Conservation (phyloP, 805 yeast genomes). For the Candida xyloterini region DNA sequence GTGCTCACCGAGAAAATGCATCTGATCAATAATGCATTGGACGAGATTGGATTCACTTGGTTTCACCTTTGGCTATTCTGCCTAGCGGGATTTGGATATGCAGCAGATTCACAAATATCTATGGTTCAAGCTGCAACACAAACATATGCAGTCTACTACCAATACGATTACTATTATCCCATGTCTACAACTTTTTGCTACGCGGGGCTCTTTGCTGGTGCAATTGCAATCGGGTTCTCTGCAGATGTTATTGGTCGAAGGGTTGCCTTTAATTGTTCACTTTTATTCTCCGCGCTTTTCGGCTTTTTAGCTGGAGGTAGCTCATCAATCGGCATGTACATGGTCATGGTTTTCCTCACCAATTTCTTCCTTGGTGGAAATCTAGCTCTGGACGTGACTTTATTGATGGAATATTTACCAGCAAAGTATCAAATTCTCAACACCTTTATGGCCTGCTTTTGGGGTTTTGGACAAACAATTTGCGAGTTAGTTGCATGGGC, state of each 20-base stretch:
- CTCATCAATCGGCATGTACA: conserved; percentile 42
- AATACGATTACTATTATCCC: conserved; percentile 40
- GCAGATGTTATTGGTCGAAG: conserved; percentile 54
- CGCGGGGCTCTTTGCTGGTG: conserved; percentile 48
- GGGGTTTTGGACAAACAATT: conserved; percentile 55
- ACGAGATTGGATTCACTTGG: conserved; percentile 54
- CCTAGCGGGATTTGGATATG: conserved; percentile 49
- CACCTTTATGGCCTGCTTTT: conserved; percentile 48
- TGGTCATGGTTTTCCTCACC: conserved; percentile 40
- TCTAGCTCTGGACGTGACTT: conserved; percentile 46
- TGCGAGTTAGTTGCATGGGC: conserved; percentile 49
- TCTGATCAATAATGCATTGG: conserved; percentile 45
- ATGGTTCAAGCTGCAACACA: conserved; percentile 44
- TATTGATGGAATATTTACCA: conserved; percentile 48
- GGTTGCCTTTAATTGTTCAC: conserved; percentile 44
- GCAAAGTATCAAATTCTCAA: conserved; percentile 44
- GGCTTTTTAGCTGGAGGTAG: conserved; percentile 49
- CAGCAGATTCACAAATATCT: conserved; percentile 45
- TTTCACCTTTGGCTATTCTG: conserved; percentile 44
- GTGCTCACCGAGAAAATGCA: conserved; percentile 37
- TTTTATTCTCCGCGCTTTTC: conserved; percentile 44
- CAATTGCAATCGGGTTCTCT: conserved; percentile 48
- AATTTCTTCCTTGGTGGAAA: conserved; percentile 51
- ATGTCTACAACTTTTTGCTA: conserved; percentile 41
- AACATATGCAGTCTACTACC: conserved; percentile 38